These are phyloP conservation scores for Penicillium longicatenatum DNA, from an alignment of 495 filamentous ascomycete genomes.

Conservation along the genomic window DNA sequence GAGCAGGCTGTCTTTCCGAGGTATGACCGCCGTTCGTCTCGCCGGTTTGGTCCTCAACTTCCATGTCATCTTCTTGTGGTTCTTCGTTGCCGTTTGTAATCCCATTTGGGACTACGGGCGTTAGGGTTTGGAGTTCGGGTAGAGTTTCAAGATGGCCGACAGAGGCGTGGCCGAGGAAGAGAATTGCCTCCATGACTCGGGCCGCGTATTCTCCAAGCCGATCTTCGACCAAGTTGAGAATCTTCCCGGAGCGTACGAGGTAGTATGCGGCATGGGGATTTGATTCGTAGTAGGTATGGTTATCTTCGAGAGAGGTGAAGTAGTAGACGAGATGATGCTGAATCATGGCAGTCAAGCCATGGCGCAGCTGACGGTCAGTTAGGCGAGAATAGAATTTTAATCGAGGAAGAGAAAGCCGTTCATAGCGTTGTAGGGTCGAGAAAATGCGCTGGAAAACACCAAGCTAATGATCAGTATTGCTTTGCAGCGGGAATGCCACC, in stretches of 20 bases:
- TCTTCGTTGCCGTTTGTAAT: conserved; percentile 36
- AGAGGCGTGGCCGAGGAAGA: conserved; percentile 75
- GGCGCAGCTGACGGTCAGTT: conserved; percentile 64
- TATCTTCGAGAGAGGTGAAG: conserved; percentile 62
- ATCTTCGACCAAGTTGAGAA: conserved; percentile 71
- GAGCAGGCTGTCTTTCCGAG: conserved; percentile 22
- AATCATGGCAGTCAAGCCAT: conserved; percentile 79
- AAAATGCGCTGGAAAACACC: conserved; percentile 67
- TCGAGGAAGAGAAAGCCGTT: conserved; percentile 69
- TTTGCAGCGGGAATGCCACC: not conserved
- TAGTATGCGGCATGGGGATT: conserved; percentile 74
- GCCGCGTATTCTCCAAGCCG: conserved; percentile 70
- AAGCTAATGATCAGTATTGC: conserved; percentile 4
- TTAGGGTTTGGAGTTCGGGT: conserved; percentile 34
- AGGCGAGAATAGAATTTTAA: conserved; percentile 70
- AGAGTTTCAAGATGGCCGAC: conserved; percentile 64
- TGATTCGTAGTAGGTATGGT: conserved; percentile 75
- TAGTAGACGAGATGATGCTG: conserved; percentile 87
- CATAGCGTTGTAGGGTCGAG: conserved; percentile 71
- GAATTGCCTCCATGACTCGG: conserved; percentile 69
- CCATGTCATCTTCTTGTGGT: conserved; percentile 20
- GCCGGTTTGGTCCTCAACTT: conserved; percentile 18
- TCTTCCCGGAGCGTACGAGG: conserved; percentile 77
- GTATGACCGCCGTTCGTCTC: conserved; percentile 27
- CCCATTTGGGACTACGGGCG: conserved; percentile 29